phyloP scores from a whole-genome alignment of 2,329 filamentous ascomycete species.

The Diaporthe ilicicola region DNA sequence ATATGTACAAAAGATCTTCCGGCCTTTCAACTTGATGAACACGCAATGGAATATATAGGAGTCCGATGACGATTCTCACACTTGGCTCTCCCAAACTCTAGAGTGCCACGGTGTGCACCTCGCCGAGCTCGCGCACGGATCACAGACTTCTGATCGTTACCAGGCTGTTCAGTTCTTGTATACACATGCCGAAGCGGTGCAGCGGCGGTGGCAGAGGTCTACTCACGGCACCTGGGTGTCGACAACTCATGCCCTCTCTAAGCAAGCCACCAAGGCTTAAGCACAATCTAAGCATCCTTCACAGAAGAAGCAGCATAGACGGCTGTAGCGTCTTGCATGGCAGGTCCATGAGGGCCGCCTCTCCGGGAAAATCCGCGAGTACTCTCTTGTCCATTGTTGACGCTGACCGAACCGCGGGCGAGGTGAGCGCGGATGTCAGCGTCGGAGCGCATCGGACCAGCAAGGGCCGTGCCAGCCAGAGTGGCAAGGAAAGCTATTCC shows the following conservation, averaged over 20 bases:
- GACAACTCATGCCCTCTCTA: no score
- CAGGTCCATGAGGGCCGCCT: neutral
- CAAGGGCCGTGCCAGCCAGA: neutral
- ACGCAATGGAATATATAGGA: no score
- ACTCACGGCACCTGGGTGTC: neutral
- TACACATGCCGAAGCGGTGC: neutral
- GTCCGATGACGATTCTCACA: neutral
- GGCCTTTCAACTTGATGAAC: neutral
- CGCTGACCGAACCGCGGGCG: neutral
- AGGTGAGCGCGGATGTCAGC: slow-evolving; percentile 9
- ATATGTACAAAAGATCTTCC: neutral
- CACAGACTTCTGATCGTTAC: neutral
- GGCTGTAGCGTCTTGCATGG: neutral
- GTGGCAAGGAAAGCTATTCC: neutral
- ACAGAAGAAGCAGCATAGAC: neutral
- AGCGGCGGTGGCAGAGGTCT: neutral
- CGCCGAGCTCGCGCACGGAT: neutral
- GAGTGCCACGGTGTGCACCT: neutral
- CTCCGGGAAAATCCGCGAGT: neutral
- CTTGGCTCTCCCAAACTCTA: no score
- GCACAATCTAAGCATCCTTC: neutral
- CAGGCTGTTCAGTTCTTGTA: neutral
- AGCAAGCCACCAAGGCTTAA: neutral
- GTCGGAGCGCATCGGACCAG: slow-evolving; percentile 2
- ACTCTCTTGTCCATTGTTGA: slow-evolving; percentile 1